A percentile compares a stretch with the other conserved stretches of the same genome.
Evolutionary conservation across 257 asterid species (phyloP).

Genomic region (Nicotiana attenuata): DNA sequence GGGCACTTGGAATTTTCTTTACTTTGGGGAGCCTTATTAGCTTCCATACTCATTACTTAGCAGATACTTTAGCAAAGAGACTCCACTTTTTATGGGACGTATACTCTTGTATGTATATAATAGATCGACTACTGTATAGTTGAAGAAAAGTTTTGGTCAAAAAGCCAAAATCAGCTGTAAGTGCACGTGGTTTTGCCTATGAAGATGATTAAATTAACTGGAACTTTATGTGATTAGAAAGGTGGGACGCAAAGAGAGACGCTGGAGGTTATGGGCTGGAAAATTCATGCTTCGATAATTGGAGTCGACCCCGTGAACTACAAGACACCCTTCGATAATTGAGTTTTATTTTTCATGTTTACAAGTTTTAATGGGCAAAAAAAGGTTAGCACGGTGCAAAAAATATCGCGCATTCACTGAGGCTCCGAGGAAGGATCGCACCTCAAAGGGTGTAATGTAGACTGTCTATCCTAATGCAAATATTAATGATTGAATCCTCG

Average conservation of each 20-base stretch:
- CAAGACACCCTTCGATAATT: neutral
- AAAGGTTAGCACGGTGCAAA: no score
- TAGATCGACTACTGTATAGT: neutral
- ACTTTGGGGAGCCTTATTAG: neutral
- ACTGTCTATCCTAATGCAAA: no score
- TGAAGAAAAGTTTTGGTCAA: constrained; percentile 15
- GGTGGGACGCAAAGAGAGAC: neutral
- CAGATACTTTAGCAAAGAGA: constrained; percentile 20
- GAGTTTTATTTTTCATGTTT: neutral
- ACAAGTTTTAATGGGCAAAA: no score
- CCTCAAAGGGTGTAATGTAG: no score
- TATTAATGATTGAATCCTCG: no score
- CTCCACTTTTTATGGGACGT: constrained; percentile 14
- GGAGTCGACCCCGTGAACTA: constrained; percentile 8
- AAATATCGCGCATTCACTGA: no score
- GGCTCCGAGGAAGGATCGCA: no score
- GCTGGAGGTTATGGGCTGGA: neutral
- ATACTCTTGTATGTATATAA: neutral
- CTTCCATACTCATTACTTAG: constrained; percentile 20
- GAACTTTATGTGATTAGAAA: neutral
- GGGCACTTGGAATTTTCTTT: constrained; percentile 4
- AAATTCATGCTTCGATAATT: constrained; percentile 12
- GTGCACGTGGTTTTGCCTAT: constrained; percentile 32
- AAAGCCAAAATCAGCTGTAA: constrained; percentile 22
- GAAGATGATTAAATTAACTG: neutral